Evolutionary conservation across 495 filamentous ascomycete species (phyloP), one percentile per base, ranked within the genome.

Genomic region (Tuber microsphaerosporum): DNA sequence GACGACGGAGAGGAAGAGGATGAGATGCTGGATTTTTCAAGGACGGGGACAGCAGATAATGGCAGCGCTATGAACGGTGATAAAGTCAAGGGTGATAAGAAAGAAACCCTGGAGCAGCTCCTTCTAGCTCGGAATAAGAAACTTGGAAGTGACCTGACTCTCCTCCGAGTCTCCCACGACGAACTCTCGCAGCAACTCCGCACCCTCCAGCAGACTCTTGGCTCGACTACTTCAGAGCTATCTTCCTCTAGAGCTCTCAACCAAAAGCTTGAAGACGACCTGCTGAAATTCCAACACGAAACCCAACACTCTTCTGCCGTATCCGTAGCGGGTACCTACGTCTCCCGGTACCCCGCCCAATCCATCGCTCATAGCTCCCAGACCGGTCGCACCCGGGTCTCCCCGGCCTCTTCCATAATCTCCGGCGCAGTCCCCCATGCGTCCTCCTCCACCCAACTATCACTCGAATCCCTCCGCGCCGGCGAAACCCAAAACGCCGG

Each of bases 401-500:
- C 96, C 16, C 95, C 95, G 19, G 97, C 95, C 26, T 97, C 94
- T 8, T 97, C 95, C 19, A 98, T 98, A 79, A 97, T 99, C 77
- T 97, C 93, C 69, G 95, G 95, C 37, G 94, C 97, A 83, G 93
- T 97, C 83, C 89, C 91, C 16, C 88, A 89, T 61, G 84, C 83
- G 31, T 75, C 81, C 84, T 51, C 77, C 72, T 87, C 82, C 71
- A 69, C 86, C 89, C 72, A 87, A 87, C 79, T 79, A 43, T 87
- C 89, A 41, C 90, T 91, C 10, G 92, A 94, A 80, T 86, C 91
- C 14, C 88, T 91, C 22, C 93, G 93, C 14, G 93, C 79, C 31
- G 75, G 79, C 16, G 80, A 76, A 46, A 75, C 46, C 19, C 71
- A 75, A 71, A 72, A 93, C 42, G 93, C 92, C 2, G 94, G 94